Conservation (phyloP, 2,329 filamentous ascomycete genomes). For the Cladosporium sp. region DNA sequence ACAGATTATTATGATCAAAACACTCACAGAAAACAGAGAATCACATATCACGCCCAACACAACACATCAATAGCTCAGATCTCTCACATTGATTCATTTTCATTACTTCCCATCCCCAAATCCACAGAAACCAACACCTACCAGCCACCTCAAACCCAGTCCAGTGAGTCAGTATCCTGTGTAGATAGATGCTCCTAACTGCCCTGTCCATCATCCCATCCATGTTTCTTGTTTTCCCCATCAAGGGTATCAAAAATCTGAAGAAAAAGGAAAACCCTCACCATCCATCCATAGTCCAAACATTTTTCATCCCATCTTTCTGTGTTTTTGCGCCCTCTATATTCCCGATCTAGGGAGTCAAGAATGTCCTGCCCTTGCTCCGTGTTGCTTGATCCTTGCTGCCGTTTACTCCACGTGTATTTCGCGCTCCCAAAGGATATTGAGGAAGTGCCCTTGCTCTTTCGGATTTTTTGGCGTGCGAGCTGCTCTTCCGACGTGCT, state of each 20-base stretch:
- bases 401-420: neutral
- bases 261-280: neutral
- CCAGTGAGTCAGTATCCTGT: neutral
- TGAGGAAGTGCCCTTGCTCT: neutral
- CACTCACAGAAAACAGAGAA: neutral
- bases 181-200: neutral
- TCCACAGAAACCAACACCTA: neutral
- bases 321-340: neutral
- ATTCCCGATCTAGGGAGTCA: neutral
- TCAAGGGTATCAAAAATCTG: constrained; percentile 10
- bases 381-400: neutral
- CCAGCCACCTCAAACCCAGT: neutral
- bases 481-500: neutral
- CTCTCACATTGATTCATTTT: constrained; percentile 3
- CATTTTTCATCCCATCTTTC: neutral
- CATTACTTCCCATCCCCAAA: neutral
- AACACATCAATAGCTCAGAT: neutral
- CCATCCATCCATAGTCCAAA: neutral
- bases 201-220: neutral
- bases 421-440: neutral
- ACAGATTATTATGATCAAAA: neutral
- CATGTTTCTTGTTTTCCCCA: neutral
- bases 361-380: neutral
- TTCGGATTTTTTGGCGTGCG: neutral
- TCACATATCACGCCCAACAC: neutral